Base-by-base conservation (phyloP, 139 green algal genomes). In the Chlorella sp. region DNA sequence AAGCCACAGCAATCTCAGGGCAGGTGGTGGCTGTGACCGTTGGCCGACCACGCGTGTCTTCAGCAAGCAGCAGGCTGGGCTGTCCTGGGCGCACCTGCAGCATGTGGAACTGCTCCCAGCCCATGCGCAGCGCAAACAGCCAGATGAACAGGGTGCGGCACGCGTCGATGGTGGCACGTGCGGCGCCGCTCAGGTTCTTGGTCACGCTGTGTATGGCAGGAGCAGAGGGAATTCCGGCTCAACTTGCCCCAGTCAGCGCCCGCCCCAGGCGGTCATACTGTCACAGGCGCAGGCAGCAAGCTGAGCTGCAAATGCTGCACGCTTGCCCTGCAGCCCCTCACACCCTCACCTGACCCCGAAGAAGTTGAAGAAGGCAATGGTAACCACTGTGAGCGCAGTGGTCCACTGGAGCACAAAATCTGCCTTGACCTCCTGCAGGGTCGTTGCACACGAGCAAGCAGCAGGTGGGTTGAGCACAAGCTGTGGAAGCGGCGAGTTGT, bases 311-410 rank as follows among this genome's bases (percentile, higher is more conserved):
- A 7, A 55, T 11, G 7, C 7, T 55, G 44, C 44, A 55, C 44
- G 44, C 44, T 44, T 47, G 18, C 12, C 15, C 68, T 56, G 17
- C 36, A 32, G 36, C 71, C 0, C 2, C 38, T 23, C 26, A 25
- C 71, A n/a, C n/a, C n/a, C n/a, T 38, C 75, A 69, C 75, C 55
- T 70, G 38, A 69, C 68, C 0, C 80, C 95, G 68, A 92, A 96
- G 68, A 95, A 96, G 88, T 98, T 98, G 91, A 98, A 98, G 60
- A 92, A 86, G 1, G 90, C 95, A 36, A 98, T 96, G 39, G 88
- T 94, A 17, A 94, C 36, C 18, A 97, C 84, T 63, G 80, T 88
- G 51, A 83, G 60, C 23, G 84, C 65, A 3, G 60, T 81, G 32
- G 78, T 78, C 62, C 55, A 80, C 65, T 89, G 86, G 36, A 87